Conservation (phyloP, 2,329 filamentous ascomycete species). For the Colletotrichum plurivorum region DNA sequence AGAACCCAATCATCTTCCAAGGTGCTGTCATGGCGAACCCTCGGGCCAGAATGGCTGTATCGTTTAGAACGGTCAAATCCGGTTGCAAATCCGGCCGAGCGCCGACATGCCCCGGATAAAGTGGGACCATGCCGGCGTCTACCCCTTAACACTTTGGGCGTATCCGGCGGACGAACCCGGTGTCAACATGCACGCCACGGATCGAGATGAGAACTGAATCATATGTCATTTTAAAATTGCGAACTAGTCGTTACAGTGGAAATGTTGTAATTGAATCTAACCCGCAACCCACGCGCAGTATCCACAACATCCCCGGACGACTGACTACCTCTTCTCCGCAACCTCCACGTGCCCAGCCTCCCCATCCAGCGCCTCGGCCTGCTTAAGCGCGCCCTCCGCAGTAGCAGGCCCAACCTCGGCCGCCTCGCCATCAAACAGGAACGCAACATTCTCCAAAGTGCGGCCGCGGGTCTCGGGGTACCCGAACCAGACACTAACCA, state of each 20-base stretch:
- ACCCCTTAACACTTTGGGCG: background rate
- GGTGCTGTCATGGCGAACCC: too few species aligned
- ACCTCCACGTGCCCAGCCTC: conserved; percentile 17
- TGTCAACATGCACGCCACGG: background rate
- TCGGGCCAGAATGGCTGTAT: too few species aligned
- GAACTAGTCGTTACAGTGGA: background rate
- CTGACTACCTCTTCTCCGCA: conserved; percentile 9
- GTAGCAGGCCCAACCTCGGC: conserved; percentile 18
- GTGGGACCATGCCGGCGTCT: background rate
- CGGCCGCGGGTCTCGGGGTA: conserved; percentile 39
- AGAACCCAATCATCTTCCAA: too few species aligned
- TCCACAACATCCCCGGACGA: background rate
- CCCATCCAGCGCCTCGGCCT: background rate
- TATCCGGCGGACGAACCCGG: background rate
- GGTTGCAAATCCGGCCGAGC: too few species aligned
- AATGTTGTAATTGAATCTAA: background rate
- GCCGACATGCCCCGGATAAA: background rate
- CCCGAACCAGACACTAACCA: conserved; percentile 25
- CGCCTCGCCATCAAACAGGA: background rate
- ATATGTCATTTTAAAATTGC: background rate
- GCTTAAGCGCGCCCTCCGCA: conserved; percentile 12
- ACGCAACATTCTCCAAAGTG: conserved; percentile 39
- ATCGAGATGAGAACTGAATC: background rate
- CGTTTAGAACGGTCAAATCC: too few species aligned
- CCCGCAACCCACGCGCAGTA: background rate